These are phyloP conservation scores for Rosa hybrid DNA, from an alignment of 331 rosid species.

Conservation along the genomic window DNA sequence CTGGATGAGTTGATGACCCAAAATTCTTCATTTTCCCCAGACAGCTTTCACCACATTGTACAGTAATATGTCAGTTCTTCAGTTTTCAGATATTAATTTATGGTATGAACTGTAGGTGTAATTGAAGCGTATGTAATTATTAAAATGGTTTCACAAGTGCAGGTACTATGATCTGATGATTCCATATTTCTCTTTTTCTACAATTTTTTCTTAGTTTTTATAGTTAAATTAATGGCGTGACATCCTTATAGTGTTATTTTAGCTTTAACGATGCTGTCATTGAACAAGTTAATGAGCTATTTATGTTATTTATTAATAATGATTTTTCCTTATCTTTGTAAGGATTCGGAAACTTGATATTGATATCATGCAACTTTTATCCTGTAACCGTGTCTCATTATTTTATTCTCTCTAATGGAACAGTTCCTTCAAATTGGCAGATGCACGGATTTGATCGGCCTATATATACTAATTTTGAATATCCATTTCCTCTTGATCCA, in stretches of 20 bases:
- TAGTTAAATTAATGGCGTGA: neutral
- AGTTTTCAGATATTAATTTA: neutral
- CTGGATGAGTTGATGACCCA: neutral
- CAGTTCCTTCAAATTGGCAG: slow-evolving; percentile 99
- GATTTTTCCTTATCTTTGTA: neutral
- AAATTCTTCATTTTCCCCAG: neutral
- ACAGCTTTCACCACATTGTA: neutral
- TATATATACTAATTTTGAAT: slow-evolving; percentile 67
- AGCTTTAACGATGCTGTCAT: neutral
- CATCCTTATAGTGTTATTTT: too few species aligned
- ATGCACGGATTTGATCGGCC: slow-evolving; percentile 89
- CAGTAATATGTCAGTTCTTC: neutral
- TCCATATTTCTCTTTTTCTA: neutral
- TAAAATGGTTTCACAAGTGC: neutral
- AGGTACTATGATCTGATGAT: neutral
- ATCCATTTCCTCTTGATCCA: slow-evolving; percentile 91
- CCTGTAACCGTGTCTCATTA: slow-evolving; percentile 20
- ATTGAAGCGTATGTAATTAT: neutral
- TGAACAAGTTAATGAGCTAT: slow-evolving; percentile 1
- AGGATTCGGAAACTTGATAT: neutral
- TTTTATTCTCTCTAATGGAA: slow-evolving; percentile 36
- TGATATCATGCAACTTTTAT: neutral
- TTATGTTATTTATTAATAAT: neutral
- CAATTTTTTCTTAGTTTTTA: too few species aligned
- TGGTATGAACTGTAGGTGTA: neutral